Evolutionary conservation across 2,329 filamentous ascomycete species (phyloP).

Genomic region (Beauveria pseudobassiana): DNA sequence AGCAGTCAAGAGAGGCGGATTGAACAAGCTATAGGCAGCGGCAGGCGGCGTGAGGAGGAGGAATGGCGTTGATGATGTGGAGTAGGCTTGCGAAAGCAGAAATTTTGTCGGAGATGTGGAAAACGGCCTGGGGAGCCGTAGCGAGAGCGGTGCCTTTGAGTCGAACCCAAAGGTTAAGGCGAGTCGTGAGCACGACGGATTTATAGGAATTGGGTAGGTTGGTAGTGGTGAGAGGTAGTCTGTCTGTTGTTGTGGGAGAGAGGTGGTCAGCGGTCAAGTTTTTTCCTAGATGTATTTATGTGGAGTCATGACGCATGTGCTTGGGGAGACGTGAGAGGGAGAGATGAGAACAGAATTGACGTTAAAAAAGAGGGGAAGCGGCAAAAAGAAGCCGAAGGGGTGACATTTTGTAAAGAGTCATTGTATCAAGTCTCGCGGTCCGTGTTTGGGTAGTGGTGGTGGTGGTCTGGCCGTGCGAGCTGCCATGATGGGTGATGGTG

Average conservation of each 20-base stretch:
- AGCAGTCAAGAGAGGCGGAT: conserved; percentile 41
- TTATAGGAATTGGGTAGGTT: neutral
- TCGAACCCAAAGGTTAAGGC: conserved; percentile 52
- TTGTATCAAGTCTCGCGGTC: neutral
- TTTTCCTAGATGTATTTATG: conserved; percentile 1
- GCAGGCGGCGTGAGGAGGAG: conserved; percentile 44
- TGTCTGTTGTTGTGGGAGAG: conserved; percentile 1
- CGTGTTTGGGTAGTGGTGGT: neutral
- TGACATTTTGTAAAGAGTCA: neutral
- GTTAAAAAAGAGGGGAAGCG: neutral
- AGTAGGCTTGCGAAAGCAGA: conserved; percentile 55
- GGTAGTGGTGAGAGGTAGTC: neutral
- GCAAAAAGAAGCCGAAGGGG: neutral
- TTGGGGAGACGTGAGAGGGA: neutral
- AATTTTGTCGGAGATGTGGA: conserved; percentile 61
- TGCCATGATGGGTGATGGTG: neutral
- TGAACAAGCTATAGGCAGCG: conserved; percentile 40
- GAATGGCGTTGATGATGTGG: conserved; percentile 61
- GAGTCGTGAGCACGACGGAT: neutral
- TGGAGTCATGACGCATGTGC: conserved; percentile 9
- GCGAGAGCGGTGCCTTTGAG: conserved; percentile 51
- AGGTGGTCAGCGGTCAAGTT: conserved; percentile 12
- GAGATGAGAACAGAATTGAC: neutral
- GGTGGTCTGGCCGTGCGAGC: neutral
- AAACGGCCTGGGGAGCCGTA: conserved; percentile 58